These are phyloP conservation scores for Suhomyces wounanorum DNA, from an alignment of 1,139 yeast genomes.

Conservation along the genomic window DNA sequence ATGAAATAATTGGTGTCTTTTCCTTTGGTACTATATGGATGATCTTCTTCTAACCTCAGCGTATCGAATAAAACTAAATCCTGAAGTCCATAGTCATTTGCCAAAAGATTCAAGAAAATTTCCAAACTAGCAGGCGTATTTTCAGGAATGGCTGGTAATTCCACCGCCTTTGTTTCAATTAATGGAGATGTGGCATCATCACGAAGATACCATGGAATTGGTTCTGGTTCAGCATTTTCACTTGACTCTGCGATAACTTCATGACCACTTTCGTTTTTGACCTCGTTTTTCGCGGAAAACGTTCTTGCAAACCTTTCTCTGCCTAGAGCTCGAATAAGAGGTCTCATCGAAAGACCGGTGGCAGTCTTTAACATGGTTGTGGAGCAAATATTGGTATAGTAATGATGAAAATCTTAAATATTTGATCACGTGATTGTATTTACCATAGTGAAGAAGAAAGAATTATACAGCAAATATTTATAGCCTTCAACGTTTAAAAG, in stretches of 20 bases:
- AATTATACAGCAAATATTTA: too few relatives aligned
- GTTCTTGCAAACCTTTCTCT: neutral
- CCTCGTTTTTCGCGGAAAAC: neutral
- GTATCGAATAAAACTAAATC: constrained; percentile 61
- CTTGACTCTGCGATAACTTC: neutral
- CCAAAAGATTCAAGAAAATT: constrained; percentile 48
- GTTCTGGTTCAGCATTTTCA: constrained; percentile 8
- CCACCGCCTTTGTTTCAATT: constrained; percentile 31
- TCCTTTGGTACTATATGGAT: constrained; percentile 38
- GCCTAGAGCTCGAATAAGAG: neutral
- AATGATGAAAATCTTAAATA: neutral
- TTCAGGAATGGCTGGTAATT: constrained; percentile 54
- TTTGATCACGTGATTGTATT: neutral
- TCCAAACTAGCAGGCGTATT: constrained; percentile 54
- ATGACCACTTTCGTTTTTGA: neutral
- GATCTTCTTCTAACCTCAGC: constrained; percentile 36
- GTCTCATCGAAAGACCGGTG: neutral
- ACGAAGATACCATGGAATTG: constrained; percentile 65
- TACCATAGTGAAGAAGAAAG: neutral
- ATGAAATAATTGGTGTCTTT: constrained; percentile 53
- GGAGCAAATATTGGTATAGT: neutral
- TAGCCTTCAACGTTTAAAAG: too few relatives aligned
- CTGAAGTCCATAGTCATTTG: constrained; percentile 63
- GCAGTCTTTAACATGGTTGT: constrained; percentile 2
- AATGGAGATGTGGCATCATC: constrained; percentile 47